Evolutionary conservation across 2,329 filamentous ascomycete species (phyloP).

Genomic region (Aulographum hederae): DNA sequence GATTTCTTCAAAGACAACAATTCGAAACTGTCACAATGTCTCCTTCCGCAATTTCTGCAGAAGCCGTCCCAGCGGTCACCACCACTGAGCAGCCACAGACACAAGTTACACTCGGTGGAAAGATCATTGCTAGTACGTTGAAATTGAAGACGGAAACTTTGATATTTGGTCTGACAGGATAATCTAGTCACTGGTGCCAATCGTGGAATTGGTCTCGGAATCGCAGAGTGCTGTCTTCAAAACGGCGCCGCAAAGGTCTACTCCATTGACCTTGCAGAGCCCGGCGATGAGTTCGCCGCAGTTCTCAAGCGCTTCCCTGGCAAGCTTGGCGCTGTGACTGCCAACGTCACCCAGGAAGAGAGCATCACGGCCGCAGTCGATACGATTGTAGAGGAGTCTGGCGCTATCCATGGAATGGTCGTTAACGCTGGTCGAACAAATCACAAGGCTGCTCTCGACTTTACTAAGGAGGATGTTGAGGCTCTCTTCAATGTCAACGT

Average conservation of each 20-base stretch:
- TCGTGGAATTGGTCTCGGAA: conserved; percentile 25
- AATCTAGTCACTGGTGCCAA: conserved; percentile 14
- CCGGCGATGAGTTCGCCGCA: conserved; percentile 23
- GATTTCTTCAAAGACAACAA: no score
- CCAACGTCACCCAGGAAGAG: conserved; percentile 28
- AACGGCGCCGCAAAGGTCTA: conserved; percentile 27
- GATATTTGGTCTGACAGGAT: no score
- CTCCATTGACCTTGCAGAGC: conserved; percentile 26
- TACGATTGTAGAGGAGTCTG: conserved; percentile 23
- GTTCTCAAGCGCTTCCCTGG: conserved; percentile 21
- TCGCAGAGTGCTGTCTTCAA: conserved; percentile 27
- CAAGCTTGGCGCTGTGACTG: conserved; percentile 22
- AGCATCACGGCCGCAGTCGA: conserved; percentile 27
- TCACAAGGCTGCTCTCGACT: conserved; percentile 33
- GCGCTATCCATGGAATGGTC: conserved; percentile 30
- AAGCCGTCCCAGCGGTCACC: no score
- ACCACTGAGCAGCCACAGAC: no score
- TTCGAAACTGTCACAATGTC: no score
- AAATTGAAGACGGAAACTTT: no score
- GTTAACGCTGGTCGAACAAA: conserved; percentile 33
- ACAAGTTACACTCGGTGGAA: no score
- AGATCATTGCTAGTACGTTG: no score
- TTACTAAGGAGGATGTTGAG: conserved; percentile 28
- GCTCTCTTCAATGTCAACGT: conserved; percentile 24
- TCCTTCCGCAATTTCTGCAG: no score